Base-by-base conservation (phyloP, 345 rosid species). In the Firmiana major region DNA sequence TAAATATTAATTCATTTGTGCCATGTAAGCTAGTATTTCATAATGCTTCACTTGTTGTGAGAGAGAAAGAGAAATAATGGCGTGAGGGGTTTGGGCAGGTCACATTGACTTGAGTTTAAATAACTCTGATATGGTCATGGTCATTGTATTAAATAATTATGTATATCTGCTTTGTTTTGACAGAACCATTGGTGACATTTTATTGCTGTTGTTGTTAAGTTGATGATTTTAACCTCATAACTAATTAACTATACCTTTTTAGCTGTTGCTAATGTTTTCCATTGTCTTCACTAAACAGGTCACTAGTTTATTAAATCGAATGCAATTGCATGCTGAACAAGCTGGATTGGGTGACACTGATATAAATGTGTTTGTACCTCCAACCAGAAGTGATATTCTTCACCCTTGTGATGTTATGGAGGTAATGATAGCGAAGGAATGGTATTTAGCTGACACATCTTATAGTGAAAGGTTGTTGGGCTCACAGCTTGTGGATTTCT, bases 361-460 rank as follows among this genome's bases (percentile, higher is more conserved):
- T 17, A 83, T 92, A 80, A 81, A 78, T 68, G 97, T 94, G 15
- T 88, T 86, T 34, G 81, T 91, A 81, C 98, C 98, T 46, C 97
- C 98, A 78, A 91, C 85, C 49, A 83, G 98, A 86, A 92, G 98
- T 77, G 98, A 94, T 79, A 85, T 94, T 79, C 97, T 94, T 80
- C 98, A 94, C 81, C 88, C 93, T 10, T 92, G 97, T 85, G 98
- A 94, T 87, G 92, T 91, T 73, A 90, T 92, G 97, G 98, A 92
- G 97, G 98, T 94, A 87, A 62, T 40, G 54, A 31, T 72, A 53
- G 58, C 63, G 22, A 49, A 75, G 22, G 17, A 36, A 68, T 24
- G 51, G 53, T 22, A 19, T 63, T 75, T 63, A 31, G 34, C 58
- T 21, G 63, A 38, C 45, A 5, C 31, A 51, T 74, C 31, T 62